Evolutionary conservation across 106 monocot genomes (phyloP), one percentile per base, ranked within the genome.

Genomic region (Dendrobium huoshanense): DNA sequence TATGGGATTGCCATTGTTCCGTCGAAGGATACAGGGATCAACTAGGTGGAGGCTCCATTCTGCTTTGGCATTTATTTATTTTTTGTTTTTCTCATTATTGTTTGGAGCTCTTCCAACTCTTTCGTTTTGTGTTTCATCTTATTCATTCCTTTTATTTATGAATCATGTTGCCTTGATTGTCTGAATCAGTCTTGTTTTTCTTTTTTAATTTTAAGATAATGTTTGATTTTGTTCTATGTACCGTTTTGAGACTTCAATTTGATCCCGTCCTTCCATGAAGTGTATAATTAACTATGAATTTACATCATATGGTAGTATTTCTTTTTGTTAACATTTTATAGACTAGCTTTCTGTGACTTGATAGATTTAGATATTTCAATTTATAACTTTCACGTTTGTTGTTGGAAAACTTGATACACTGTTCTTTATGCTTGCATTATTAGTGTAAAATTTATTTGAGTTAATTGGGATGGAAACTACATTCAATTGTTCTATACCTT

Each of bases 1-100:
- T 79, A 93, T 99, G 95, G 93, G 95, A 27, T 80, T 99, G 75
- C 98, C 98, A 74, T 73, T 99, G 47, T 99, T 99, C 81, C 86
- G 95, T 27, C 91, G 95, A 78, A 80, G 95, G 49, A 99, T 99
- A 72, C 85, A 41, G 33, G 98, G 98, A 77, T 88, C 89, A 41
- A 80, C 88, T 55, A 95, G 93, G 98, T 89, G 11, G 49, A n/a
- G 20, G 11, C 41, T 44, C n/a, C 43, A 42, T 74, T 43, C 18
- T 74, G 51, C 10, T 13, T 51, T 51, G 8, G 33, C 5, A 70
- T 43, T 41, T 43, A 43, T 74, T 74, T 37, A 37, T 37, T 11
- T 43, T 7, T 74, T 43, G 15, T 42, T 73, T 43, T 1, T 43
- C 11, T 76, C 15, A 19, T 22, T 0, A 20, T 3, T 48, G 22